Percentiles rank a stretch among this genome's conserved stretches.
phyloP scores from a whole-genome alignment of 73 alveolate species.

The Blepharisma stoltei region DNA sequence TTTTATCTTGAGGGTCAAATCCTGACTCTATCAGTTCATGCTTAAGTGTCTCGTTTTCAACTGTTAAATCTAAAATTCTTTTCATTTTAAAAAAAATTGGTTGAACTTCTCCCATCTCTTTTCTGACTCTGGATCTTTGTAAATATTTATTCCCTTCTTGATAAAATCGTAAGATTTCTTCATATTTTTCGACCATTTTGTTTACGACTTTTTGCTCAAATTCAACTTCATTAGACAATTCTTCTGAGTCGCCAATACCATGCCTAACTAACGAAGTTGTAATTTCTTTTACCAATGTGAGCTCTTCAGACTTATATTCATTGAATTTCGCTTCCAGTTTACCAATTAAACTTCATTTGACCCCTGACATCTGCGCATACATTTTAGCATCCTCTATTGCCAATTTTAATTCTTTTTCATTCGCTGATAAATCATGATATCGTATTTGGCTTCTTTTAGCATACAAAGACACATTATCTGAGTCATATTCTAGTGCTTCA shows the following conservation, averaged over 20 bases:
- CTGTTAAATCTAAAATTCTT: background rate
- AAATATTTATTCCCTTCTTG: background rate
- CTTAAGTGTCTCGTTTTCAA: background rate
- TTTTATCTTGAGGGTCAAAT: background rate
- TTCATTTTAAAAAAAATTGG: conserved; percentile 18
- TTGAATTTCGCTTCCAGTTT: background rate
- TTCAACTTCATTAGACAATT: conserved; percentile 6
- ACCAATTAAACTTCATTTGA: background rate
- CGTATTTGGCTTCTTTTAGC: background rate
- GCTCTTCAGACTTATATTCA: background rate
- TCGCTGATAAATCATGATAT: background rate
- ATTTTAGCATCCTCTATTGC: background rate
- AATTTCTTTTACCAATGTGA: background rate
- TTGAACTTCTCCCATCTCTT: background rate
- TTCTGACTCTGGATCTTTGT: background rate
- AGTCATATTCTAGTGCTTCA: conserved; percentile 5
- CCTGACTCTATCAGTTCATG: background rate
- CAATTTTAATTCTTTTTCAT: background rate
- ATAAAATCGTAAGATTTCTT: conserved; percentile 2
- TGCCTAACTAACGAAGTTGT: background rate
- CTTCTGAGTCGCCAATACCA: background rate
- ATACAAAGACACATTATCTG: background rate
- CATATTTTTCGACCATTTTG: conserved; percentile 16
- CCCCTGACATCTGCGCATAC: background rate
- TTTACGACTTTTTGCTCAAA: conserved; percentile 11